These are phyloP conservation scores for Cryptococcus depauperatus DNA, from an alignment of 1,284 basidiomycete genomes.

Conservation along the genomic window DNA sequence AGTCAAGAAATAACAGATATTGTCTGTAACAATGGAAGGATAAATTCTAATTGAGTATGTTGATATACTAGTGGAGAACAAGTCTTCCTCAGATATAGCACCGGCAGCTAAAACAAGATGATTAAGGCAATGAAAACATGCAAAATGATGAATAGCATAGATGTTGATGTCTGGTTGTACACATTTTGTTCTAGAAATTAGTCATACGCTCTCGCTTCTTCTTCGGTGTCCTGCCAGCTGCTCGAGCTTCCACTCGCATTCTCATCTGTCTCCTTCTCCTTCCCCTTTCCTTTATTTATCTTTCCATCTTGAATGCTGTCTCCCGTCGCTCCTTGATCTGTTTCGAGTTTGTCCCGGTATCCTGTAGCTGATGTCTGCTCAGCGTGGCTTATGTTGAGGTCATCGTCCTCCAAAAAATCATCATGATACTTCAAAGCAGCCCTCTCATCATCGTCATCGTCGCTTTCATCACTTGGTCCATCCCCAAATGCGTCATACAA, in stretches of 20 bases:
- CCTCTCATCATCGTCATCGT: slow-evolving; percentile 20
- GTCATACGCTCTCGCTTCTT: slow-evolving; percentile 6
- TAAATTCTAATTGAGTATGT: too few relatives aligned
- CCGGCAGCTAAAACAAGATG: too few relatives aligned
- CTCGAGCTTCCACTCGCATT: slow-evolving; percentile 22
- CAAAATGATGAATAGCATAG: too few relatives aligned
- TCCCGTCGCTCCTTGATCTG: not conserved
- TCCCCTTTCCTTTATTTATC: slow-evolving; percentile 6
- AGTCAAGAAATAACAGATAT: too few relatives aligned
- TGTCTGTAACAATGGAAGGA: too few relatives aligned
- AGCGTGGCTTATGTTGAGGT: slow-evolving; percentile 4
- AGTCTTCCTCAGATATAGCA: too few relatives aligned
- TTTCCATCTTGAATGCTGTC: slow-evolving; percentile 3
- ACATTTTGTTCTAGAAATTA: too few relatives aligned
- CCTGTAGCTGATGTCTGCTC: slow-evolving; percentile 7
- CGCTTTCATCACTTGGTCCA: slow-evolving; percentile 39
- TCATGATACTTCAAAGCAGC: slow-evolving; percentile 42
- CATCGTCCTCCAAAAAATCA: slow-evolving; percentile 42
- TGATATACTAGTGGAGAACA: too few relatives aligned
- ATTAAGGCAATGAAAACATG: too few relatives aligned
- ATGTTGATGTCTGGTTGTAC: too few relatives aligned
- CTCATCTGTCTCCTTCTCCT: slow-evolving; percentile 7
- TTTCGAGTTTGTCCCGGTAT: slow-evolving; percentile 25
- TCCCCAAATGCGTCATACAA: slow-evolving; percentile 88
- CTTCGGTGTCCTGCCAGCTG: slow-evolving; percentile 42